These are phyloP conservation scores for Zygnema circumcarinatum DNA, from an alignment of 139 green algal genomes.

Conservation along the genomic window DNA sequence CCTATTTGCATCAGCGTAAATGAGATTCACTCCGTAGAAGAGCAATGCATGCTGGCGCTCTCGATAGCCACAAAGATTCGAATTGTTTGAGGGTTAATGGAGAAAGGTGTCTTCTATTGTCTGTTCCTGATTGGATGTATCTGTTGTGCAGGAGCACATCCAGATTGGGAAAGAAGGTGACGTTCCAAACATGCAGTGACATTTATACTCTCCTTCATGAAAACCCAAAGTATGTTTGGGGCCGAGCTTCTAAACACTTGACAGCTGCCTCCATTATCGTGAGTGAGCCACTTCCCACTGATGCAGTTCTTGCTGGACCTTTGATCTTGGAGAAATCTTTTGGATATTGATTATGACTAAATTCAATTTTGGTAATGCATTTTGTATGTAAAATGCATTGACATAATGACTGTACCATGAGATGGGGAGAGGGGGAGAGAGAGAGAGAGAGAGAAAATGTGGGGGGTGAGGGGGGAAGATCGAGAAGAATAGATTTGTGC, in stretches of 20 bases:
- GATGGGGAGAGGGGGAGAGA: too few relatives aligned
- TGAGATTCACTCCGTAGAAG: neutral
- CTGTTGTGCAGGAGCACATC: neutral
- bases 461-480: too few relatives aligned
- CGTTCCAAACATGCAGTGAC: neutral
- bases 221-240: neutral
- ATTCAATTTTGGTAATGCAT: neutral
- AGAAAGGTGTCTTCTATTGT: neutral
- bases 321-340: neutral
- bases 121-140: too few relatives aligned
- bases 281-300: neutral
- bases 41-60: neutral
- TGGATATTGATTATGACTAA: neutral
- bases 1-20: neutral
- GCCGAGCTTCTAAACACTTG: neutral
- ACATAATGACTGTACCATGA: too few relatives aligned
- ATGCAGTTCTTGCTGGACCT: neutral
- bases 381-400: too few relatives aligned
- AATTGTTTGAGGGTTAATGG: neutral
- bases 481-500: too few relatives aligned
- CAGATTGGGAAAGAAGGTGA: neutral
- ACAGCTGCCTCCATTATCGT: neutral
- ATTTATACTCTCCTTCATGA: constrained; percentile 1
- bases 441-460: too few relatives aligned
- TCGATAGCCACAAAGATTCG: neutral